Base-by-base conservation (phyloP, 192 early-diverging fungal species). In the Mortierella alpina region DNA sequence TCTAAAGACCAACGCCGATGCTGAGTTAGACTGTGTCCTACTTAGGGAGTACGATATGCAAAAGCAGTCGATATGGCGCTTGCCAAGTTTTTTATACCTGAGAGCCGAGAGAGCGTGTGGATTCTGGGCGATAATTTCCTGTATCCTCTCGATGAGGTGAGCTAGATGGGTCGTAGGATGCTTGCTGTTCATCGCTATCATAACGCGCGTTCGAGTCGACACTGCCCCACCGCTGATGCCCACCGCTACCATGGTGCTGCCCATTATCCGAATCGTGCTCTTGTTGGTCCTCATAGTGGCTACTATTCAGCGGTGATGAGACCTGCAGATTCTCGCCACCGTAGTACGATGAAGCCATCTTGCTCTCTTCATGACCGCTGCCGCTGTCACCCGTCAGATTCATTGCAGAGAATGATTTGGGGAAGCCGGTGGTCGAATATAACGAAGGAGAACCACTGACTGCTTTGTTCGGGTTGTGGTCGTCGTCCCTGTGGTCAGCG, bases 21-120 rank as follows among this genome's bases (percentile, higher is more conserved):
- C 31, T 3, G 31, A 31, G 31, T 31, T 31, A 31, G 31, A 31
- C 31, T 31, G 31, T 31, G 31, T 31, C 31, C 31, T 31, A 31
- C 31, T 4, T 6, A 0, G 47, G 47, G 14, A 22, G 40, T 20
- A 23, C 41, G 6, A 6, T 50, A 40, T 14, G 31, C 31, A 31
- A 31, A 31, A 31, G 31, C 31, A 31, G 31, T 31, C 31, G 31
- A 31, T 3, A 31, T 31, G 31, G 31, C 31, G 31, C 31, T 31
- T 31, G 31, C 3, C 31, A 31, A 46, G 10, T 6, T 5, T 5
- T 56, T 51, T 18, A 42, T 64, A 68, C 76, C 69, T 70, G 68
- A 1, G 76, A 79, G n/a, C 69, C 69, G 47, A 79, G 62, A 7
- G 76, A 79, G 4, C 76, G 68, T 17, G 76, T 79, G 22, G 76